Base-by-base conservation (phyloP, 2,329 filamentous ascomycete species). In the Colletotrichum lupini region DNA sequence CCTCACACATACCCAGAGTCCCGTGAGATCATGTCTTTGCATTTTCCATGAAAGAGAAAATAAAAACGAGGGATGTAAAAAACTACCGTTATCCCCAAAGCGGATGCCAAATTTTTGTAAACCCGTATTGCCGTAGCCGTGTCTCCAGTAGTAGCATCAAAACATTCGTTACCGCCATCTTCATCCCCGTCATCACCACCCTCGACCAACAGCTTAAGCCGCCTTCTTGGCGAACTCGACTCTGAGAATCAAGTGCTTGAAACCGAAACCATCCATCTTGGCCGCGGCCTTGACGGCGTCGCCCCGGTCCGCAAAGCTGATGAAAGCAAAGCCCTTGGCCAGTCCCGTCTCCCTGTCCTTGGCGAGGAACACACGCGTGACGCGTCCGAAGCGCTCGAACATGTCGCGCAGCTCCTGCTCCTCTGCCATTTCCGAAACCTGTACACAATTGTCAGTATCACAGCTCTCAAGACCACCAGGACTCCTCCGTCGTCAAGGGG, bases 291-390 rank as follows among this genome's bases (percentile, higher is more conserved):
- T 94, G 78, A 94, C 94, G 77, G 97, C 97, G 84, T 99, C 97
- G 77, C 88, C 85, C 78, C 97, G 89, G 83, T 99, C 97, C 74
- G 93, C 94, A 82, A 97, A 99, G 84, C 94, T 97, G 88, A 99
- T 97, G 84, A 99, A 99, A 30, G 97, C 97, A 83, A 99, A 99
- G 75, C 97, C 97, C 91, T 99, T 99, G 79, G 97, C 97, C 83
- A 96, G 88, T 74, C 95, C 94, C 53, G 97, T 99, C 80, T 99
- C 97, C 82, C 97, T 90, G 87, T 99, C 97, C 90, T 98, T 98
- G 80, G 97, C 97, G 80, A 99, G 86, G 89, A 99, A 99, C 63
- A 99, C 97, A 84, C 97, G 92, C 70, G 96, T 98, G 81, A 99
- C 97, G 78, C 95, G 94, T 81, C 97, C 97, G 83, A 97, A 98